Evolutionary conservation across 2,329 filamentous ascomycete species (phyloP).

Genomic region (Phyllosticta paracitricarpa): DNA sequence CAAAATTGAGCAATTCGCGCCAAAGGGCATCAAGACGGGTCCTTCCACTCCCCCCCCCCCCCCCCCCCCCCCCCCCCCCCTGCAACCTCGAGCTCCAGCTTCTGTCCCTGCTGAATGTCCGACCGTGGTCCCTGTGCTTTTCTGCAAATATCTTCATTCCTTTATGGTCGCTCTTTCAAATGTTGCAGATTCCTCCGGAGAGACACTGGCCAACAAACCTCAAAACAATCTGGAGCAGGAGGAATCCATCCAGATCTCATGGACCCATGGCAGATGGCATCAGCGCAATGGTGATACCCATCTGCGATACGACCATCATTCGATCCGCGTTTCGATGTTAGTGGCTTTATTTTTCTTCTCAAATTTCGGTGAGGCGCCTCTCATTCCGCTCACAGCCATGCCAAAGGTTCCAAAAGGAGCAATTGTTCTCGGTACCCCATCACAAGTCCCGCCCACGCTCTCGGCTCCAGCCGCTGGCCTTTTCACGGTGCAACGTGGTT

Average conservation of each 20-base stretch:
- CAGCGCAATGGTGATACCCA: not conserved
- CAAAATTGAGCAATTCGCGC: not conserved
- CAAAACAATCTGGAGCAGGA: not conserved
- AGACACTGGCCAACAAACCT: not conserved
- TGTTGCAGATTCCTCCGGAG: too few relatives aligned
- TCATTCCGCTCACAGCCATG: not conserved
- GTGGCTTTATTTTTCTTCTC: not conserved
- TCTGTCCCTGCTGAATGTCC: not conserved
- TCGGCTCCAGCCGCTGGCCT: not conserved
- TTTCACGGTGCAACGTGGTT: not conserved
- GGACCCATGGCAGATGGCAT: not conserved
- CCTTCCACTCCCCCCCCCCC: not conserved
- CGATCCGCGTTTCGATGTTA: not conserved
- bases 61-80: not conserved
- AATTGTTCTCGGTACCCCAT: not conserved
- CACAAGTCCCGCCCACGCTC: not conserved
- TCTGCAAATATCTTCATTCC: not conserved
- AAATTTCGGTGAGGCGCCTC: not conserved
- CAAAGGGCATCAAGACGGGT: not conserved
- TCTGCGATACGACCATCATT: not conserved
- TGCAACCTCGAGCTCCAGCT: not conserved
- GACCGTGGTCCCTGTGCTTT: not conserved
- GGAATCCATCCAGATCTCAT: not conserved
- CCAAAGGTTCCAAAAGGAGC: not conserved
- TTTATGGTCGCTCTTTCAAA: not conserved